Evolutionary conservation across 495 filamentous ascomycete genomes (phyloP).

Genomic region (Antarctomyces pellizariae): DNA sequence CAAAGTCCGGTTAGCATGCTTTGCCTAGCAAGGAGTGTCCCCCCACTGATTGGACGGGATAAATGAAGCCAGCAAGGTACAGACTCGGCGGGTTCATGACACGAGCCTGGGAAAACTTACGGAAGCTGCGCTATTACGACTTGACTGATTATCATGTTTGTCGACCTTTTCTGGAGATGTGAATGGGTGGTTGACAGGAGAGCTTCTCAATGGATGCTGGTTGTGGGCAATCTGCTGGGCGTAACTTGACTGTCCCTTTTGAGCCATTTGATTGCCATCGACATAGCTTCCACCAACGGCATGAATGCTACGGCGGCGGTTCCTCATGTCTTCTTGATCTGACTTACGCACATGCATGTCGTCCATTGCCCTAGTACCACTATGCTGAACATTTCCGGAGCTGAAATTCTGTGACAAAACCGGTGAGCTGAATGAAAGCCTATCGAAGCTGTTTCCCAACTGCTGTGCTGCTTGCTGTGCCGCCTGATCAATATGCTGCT

Average conservation of each 20-base stretch:
- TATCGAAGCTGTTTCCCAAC: slow-evolving; percentile 8
- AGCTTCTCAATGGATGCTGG: slow-evolving; percentile 12
- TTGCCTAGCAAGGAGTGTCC: too few relatives aligned
- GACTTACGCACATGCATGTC: slow-evolving; percentile 25
- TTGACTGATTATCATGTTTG: too few relatives aligned
- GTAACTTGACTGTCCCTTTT: slow-evolving; percentile 3
- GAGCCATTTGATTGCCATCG: slow-evolving; percentile 9
- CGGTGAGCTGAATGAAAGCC: not conserved
- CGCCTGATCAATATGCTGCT: slow-evolving; percentile 12
- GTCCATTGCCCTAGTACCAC: slow-evolving; percentile 13
- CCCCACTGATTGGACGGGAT: too few relatives aligned
- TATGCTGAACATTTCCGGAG: not conserved
- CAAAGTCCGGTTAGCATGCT: too few relatives aligned
- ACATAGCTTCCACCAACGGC: slow-evolving; percentile 37
- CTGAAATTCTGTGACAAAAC: not conserved
- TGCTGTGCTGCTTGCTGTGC: slow-evolving; percentile 8
- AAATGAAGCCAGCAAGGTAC: too few relatives aligned
- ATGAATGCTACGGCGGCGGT: slow-evolving; percentile 64
- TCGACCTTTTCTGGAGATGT: too few relatives aligned
- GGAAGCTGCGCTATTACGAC: too few relatives aligned
- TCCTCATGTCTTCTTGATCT: slow-evolving; percentile 47
- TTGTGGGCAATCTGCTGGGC: slow-evolving; percentile 11
- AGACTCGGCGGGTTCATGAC: too few relatives aligned
- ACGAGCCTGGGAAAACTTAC: too few relatives aligned
- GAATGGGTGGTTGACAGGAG: too few relatives aligned